Evolutionary conservation across 2,329 filamentous ascomycete genomes (phyloP), one percentile per base, ranked within the genome.

Genomic region (Microdochium paspali): DNA sequence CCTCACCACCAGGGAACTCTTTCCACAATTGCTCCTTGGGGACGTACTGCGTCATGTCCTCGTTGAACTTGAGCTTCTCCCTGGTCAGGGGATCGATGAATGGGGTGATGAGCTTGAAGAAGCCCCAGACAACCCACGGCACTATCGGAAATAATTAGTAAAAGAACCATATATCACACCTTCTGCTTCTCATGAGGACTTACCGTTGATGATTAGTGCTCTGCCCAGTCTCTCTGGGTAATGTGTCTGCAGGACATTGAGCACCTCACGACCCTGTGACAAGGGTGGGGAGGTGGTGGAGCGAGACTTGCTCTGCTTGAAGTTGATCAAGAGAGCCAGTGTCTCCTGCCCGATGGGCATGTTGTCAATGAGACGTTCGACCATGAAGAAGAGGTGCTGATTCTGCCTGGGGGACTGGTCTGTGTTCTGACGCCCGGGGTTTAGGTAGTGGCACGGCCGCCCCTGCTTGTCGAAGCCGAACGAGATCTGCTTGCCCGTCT

Each of bases 61-160:
- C 90, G 72, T 97, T 96, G 76, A 95, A 96, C 71, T 93, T 94
- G 71, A 98, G 83, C 74, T 98, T 98, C 61, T 93, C 83, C 49
- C 87, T 82, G 10, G 93, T 98, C 58, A 90, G 72, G 7, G 93
- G 93, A 66, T 98, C 93, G 68, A 98, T 95, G 68, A 98, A 96
- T 32, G 91, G 90, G 4, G 82, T 90, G 68, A 98, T 90, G 58
- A 96, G 72, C 68, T 95, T 96, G 77, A 97, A 95, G 76, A 98
- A 98, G 45, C 87, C 87, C 66, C 80, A 84, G 51, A 97, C 87
- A 53, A 95, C 78, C 82, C 88, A 96, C 1, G 91, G 91, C 44
- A 95, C 87, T 91, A 53, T 44, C 48, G 30, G 21, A 18, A 24
- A 31, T 44, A 5, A 40, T 35, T 23, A 45, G 42, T 4, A 25